Conservation (phyloP, 202 grass and related monocot species). For the Panicum hallii region DNA sequence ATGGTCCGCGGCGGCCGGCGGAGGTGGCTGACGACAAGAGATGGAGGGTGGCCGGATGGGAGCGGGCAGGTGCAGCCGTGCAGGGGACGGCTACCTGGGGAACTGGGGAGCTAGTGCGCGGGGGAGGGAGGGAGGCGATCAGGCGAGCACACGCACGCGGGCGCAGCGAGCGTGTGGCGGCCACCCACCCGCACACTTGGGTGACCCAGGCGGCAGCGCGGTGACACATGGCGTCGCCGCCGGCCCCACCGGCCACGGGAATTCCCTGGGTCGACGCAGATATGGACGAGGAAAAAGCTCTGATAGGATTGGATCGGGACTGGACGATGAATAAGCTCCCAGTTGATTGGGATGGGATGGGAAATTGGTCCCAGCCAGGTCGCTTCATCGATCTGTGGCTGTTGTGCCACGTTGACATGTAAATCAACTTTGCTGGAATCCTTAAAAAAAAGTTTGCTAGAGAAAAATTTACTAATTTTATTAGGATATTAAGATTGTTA, state of each 20-base stretch:
- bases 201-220: conserved; percentile 43
- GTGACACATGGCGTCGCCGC: conserved; percentile 53
- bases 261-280: conserved; percentile 7
- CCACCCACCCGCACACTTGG: conserved; percentile 56
- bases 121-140: background rate
- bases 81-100: background rate
- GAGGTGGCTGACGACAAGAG: background rate
- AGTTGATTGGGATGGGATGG: background rate
- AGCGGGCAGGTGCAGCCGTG: background rate
- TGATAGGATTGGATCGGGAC: background rate
- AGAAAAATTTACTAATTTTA: background rate
- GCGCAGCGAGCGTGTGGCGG: conserved; percentile 57
- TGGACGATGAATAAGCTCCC: background rate
- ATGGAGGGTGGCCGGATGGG: background rate
- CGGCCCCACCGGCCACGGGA: conserved; percentile 43
- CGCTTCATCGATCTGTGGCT: background rate
- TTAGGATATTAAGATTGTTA: background rate
- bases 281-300: background rate
- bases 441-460: background rate
- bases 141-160: conserved; percentile 51
- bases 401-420: background rate
- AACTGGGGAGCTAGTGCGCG: background rate
- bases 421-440: background rate
- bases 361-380: background rate
- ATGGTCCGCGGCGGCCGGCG: background rate